Evolutionary conservation across 2,329 filamentous ascomycete genomes (phyloP), one percentile per base, ranked within the genome.

Genomic region (Xenoacremonium recifei): DNA sequence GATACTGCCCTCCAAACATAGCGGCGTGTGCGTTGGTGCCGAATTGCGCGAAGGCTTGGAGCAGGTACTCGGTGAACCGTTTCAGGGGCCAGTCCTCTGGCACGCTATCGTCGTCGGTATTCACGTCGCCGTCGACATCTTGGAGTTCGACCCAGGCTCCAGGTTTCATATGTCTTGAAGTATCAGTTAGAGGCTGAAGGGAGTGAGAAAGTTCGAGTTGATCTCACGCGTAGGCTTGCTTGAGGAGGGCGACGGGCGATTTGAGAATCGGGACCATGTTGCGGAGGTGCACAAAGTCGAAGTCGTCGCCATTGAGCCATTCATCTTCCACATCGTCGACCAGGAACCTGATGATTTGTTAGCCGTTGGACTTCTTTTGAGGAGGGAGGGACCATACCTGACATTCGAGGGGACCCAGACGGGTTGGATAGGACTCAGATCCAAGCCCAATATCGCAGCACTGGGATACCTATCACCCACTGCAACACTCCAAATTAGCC

Each of bases 251-350:
- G 1, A 63, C 58, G 0, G 63, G 63, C 0, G 57, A 60, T 29
- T 66, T 63, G 9, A 65, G 50, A 2, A 69, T 63, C 0, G 66
- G 64, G 11, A 71, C 67, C 63, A 86, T 70, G 52, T 79, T 58
- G 6, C 77, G 72, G 1, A 77, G 73, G 58, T 84, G 82, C 39
- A 85, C 74, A 47, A 77, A 74, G 60, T 84, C 80, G 54, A 82
- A 73, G 53, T 71, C 55, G 35, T 73, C 58, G 2, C 65, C 61
- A 36, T 59, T 55, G 9, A 77, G 65, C 79, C 80, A 83, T 5
- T 61, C 54, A 1, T 54, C 55, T 40, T 65, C 59, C 15, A 60
- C 53, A 15, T 69, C 63, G 21, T 69, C 66, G 15, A 69, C 49
- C 5, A 67, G 45, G 21, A 69, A 68, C 5, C 53, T 53, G 63